phyloP scores from a whole-genome alignment of 2,329 filamentous ascomycete genomes.

The Aspergillus texensis region DNA sequence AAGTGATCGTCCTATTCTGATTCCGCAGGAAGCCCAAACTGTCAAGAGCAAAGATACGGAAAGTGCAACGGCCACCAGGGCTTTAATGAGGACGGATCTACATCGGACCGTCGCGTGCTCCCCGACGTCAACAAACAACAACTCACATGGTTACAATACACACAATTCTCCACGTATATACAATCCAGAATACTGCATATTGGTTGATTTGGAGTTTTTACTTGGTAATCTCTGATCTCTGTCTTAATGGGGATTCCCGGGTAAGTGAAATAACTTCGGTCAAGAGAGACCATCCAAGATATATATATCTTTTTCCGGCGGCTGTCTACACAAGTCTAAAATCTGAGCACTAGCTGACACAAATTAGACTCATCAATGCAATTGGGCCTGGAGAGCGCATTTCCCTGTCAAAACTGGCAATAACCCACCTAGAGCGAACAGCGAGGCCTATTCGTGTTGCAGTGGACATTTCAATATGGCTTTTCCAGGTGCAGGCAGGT shows the following conservation, averaged over 20 bases:
- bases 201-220: slow-evolving; percentile 6
- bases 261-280: slow-evolving; percentile 30
- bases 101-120: slow-evolving; percentile 36
- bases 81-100: slow-evolving; percentile 33
- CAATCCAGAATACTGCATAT: background rate
- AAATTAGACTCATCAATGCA: slow-evolving; percentile 78
- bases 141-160: background rate
- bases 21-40: background rate
- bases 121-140: slow-evolving; percentile 29
- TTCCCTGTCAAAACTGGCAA: slow-evolving; percentile 78
- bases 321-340: too few species aligned
- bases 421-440: slow-evolving; percentile 72
- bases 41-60: slow-evolving; percentile 6
- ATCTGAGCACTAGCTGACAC: slow-evolving; percentile 16
- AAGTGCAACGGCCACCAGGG: slow-evolving; percentile 4
- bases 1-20: background rate
- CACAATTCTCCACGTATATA: background rate
- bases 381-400: slow-evolving; percentile 79
- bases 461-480: slow-evolving; percentile 95
- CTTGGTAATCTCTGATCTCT: slow-evolving; percentile 8
- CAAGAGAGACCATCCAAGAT: background rate
- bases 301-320: slow-evolving; percentile 9
- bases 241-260: slow-evolving; percentile 48
- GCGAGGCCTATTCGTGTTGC: slow-evolving; percentile 79
- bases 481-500: slow-evolving; percentile 87